Percentiles rank a stretch among this genome's conserved stretches.
Evolutionary conservation across 1,284 basidiomycete species (phyloP).

Genomic region (Papiliotrema terrestris): DNA sequence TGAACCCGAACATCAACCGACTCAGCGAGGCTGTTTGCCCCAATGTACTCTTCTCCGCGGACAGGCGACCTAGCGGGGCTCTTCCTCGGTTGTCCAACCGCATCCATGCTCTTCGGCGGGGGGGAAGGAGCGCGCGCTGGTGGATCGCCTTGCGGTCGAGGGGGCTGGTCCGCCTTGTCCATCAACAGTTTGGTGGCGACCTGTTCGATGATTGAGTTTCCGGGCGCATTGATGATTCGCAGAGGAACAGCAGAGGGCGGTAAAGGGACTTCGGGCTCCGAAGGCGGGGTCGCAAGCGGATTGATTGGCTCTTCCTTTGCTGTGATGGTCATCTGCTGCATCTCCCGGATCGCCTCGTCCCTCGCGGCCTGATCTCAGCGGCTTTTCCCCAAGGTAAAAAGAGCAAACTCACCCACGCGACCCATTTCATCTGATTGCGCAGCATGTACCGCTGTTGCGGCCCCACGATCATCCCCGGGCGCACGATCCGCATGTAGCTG

Average conservation of each 20-base stretch:
- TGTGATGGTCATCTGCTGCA: constrained; percentile 63
- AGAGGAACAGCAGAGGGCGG: neutral
- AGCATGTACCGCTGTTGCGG: constrained; percentile 85
- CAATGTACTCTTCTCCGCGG: neutral
- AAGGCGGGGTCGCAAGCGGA: constrained; percentile 39
- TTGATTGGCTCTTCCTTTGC: constrained; percentile 50
- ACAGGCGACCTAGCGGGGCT: constrained; percentile 4
- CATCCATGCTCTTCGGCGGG: constrained; percentile 29
- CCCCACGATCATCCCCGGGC: constrained; percentile 88
- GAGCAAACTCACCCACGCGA: constrained; percentile 87
- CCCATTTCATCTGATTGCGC: constrained; percentile 89
- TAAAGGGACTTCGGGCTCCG: constrained; percentile 12
- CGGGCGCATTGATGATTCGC: neutral
- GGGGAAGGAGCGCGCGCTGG: neutral
- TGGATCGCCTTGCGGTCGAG: neutral
- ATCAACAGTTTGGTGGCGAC: neutral
- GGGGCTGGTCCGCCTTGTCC: neutral
- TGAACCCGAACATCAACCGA: neutral
- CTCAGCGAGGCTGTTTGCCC: neutral
- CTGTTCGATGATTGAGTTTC: neutral
- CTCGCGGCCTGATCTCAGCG: constrained; percentile 48
- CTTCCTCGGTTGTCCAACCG: constrained; percentile 41
- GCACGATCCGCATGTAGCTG: constrained; percentile 95
- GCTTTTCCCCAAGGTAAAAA: no score
- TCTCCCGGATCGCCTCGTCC: constrained; percentile 57